A percentile compares a stretch with the other conserved stretches of the same genome.
These are phyloP conservation scores for Penstemon newberryi DNA, from an alignment of 257 asterid genomes.

Conservation along the genomic window DNA sequence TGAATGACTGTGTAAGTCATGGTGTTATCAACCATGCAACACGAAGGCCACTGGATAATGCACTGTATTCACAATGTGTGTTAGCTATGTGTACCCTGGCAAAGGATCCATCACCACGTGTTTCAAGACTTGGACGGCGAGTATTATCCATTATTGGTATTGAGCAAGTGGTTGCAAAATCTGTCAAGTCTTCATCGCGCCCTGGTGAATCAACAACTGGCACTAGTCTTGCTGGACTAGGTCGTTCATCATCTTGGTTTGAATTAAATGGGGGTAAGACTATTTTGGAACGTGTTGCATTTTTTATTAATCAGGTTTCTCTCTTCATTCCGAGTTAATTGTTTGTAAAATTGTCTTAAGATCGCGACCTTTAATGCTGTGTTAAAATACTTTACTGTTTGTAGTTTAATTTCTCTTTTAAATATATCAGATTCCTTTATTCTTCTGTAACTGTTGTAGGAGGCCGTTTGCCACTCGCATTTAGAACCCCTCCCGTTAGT, in stretches of 20 bases:
- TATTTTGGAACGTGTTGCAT: not conserved
- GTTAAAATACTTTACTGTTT: too few relatives aligned
- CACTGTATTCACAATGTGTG: constrained; percentile 79
- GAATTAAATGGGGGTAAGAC: constrained; percentile 82
- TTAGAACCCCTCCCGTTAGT: constrained; percentile 99
- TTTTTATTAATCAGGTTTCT: constrained; percentile 6
- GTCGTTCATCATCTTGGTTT: constrained; percentile 95
- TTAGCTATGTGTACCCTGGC: constrained; percentile 88
- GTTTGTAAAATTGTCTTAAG: not conserved
- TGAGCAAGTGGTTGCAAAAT: constrained; percentile 89
- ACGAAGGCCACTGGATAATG: constrained; percentile 77
- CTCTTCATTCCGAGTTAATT: constrained; percentile 6
- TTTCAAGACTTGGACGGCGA: constrained; percentile 78
- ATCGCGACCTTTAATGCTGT: not conserved
- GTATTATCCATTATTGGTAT: constrained; percentile 89
- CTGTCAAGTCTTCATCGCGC: constrained; percentile 51
- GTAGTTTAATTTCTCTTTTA: not conserved
- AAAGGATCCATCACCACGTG: constrained; percentile 99
- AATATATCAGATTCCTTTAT: not conserved
- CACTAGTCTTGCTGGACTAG: constrained; percentile 72
- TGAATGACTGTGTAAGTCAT: constrained; percentile 63
- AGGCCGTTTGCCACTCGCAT: constrained; percentile 79
- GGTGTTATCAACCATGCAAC: constrained; percentile 70
- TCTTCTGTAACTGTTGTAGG: constrained; percentile 38
- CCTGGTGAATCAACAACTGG: constrained; percentile 55